Evolutionary conservation across 345 rosid species (phyloP).

Genomic region (Gossypium thurberi): DNA sequence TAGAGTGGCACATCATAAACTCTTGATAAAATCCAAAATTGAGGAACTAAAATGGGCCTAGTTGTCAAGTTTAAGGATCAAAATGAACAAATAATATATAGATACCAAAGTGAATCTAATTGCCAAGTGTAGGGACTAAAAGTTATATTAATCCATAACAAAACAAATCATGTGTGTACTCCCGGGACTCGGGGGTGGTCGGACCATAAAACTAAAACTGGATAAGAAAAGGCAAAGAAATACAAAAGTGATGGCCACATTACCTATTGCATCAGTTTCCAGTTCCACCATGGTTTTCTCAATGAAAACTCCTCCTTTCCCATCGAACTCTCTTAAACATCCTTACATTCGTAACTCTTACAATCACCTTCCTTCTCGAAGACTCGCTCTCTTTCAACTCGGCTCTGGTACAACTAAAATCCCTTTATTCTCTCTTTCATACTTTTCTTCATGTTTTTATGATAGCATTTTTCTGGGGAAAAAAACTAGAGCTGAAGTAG

Average conservation of each 20-base stretch:
- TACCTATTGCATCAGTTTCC: constrained; percentile 21
- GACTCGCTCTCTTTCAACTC: constrained; percentile 39
- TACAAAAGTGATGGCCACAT: background rate
- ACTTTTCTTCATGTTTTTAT: background rate
- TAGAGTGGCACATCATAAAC: no score
- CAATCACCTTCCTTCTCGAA: constrained; percentile 25
- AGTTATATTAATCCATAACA: no score
- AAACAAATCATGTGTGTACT: no score
- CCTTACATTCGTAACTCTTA: background rate
- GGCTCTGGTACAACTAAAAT: constrained; percentile 24
- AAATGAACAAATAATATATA: no score
- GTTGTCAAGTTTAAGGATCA: no score
- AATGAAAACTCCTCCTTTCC: background rate
- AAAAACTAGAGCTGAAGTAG: background rate
- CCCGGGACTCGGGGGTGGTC: no score
- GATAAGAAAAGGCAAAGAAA: background rate
- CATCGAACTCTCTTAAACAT: background rate
- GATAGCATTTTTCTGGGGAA: background rate
- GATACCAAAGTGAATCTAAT: no score
- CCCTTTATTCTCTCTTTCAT: background rate
- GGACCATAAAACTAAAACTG: no score
- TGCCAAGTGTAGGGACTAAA: no score
- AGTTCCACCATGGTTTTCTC: constrained; percentile 3
- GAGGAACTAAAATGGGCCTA: no score
- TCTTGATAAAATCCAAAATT: no score